Base-by-base conservation (phyloP, 495 filamentous ascomycete genomes). In the Aspergillus affinis region DNA sequence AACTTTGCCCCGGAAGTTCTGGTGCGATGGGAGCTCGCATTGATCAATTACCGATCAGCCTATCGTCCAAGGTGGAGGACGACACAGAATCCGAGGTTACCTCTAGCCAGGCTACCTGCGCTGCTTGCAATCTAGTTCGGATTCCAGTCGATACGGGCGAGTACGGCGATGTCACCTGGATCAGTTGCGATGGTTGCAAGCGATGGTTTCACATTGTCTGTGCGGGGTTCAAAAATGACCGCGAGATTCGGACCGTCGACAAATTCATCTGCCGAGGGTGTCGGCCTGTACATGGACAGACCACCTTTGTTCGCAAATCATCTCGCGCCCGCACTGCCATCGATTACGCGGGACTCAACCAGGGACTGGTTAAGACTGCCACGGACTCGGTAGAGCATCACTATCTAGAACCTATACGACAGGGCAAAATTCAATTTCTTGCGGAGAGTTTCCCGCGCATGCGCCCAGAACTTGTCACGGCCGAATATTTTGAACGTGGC, bases 171-270 rank as follows among this genome's bases (percentile, higher is more conserved):
- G 81, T 81, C 58, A 83, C 84, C 15, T 91, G 88, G 88, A 90
- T 91, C 59, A 84, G 80, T 29, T 91, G 88, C 64, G 87, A 91
- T 69, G 87, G 86, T 32, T 91, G 88, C 69, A 88, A 89, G 63
- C 78, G 75, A 26, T 91, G 88, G 88, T 90, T 85, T 63, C 88
- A 91, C 67, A 87, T 86, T 51, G 80, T 84, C 44, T 91, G 88
- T 67, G 88, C 88, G 19, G 87, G 85, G 6, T 88, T 91, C 64
- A 87, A 88, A 64, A 88, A 79, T 64, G 85, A 86, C 58, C 75
- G 83, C n/a, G 85, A 89, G 62, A 82, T 89, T 26, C 81, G 87
- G 54, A 84, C 82, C 29, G 84, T 91, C 19, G 88, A 91, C 67
- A 91, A 90, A 63, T 91, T 83, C 61, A 86, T 88, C 56, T 91